Evolutionary conservation across 805 yeast genomes (phyloP), one percentile per base, ranked within the genome.

Genomic region (Kuraishia piskuri): DNA sequence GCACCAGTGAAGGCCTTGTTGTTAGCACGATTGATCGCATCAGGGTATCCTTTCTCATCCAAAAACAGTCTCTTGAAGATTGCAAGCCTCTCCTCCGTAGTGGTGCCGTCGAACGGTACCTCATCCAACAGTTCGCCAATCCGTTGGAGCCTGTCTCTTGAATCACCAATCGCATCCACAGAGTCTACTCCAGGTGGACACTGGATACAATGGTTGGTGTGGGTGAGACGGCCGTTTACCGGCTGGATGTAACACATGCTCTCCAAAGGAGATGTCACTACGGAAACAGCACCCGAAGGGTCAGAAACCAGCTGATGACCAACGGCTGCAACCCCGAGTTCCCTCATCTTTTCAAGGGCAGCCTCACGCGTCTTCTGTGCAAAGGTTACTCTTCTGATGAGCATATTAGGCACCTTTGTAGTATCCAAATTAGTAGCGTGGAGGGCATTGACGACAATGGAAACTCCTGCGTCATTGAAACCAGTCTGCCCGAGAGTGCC

Each of bases 401-500:
- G n/a, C 17, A 50, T 55, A 25, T 45, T n/a, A 3, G 57, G 57
- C 20, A 55, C 49, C 48, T 55, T 52, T 3, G 51, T 36, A n/a
- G 52, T 48, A 44, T 53, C 57, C 23, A 55, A 23, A 37, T 55
- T 52, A 20, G 44, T 36, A 6, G 57, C 57, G 45, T 48, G 50
- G 21, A 55, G 46, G 14, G 57, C 57, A 49, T 55, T 55, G 22
- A 55, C 55, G 17, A 53, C 48, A 9, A 50, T 20, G 14, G 51
- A 37, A 14, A 55, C 55, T 22, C 57, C 57, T 8, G 25, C 17
- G 7, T 55, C 57, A 44, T 55, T 55, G 46, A 55, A 48, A 4
- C 57, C 57, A 10, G 50, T 48, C 45, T 55, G 57, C 2, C 57
- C 55, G 19, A 55, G 24, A 7, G 53, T 22, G 3, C 57, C 57